A percentile compares a stretch with the other conserved stretches of the same genome.
Evolutionary conservation across 805 yeast species (phyloP).

Genomic region (Cephaloascus fragrans): DNA sequence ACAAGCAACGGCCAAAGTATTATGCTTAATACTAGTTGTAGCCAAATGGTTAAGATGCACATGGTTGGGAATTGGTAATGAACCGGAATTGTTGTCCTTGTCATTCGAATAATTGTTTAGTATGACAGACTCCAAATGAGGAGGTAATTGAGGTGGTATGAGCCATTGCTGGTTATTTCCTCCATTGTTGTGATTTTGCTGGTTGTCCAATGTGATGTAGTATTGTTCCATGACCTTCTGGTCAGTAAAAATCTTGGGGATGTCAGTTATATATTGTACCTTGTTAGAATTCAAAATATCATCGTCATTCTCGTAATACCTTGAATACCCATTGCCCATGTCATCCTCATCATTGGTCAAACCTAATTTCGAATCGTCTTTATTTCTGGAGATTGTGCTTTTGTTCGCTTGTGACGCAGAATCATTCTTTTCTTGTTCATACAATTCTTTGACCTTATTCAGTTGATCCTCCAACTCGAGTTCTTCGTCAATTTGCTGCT

Average conservation of each 20-base stretch:
- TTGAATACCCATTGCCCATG: slow-evolving; percentile 72
- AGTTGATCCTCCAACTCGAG: slow-evolving; percentile 16
- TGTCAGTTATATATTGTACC: slow-evolving; percentile 43
- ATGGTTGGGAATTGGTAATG: slow-evolving; percentile 88
- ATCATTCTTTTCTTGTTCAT: slow-evolving; percentile 5
- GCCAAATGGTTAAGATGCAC: slow-evolving; percentile 91
- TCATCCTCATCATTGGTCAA: slow-evolving; percentile 64
- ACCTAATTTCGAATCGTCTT: slow-evolving; percentile 54
- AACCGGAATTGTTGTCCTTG: slow-evolving; percentile 81
- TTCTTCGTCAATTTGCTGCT: slow-evolving; percentile 17
- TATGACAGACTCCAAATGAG: slow-evolving; percentile 90
- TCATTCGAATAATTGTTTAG: slow-evolving; percentile 63
- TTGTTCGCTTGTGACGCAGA: slow-evolving; percentile 6
- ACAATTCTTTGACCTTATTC: slow-evolving; percentile 11
- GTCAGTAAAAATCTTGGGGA: slow-evolving; percentile 78
- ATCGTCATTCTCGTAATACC: slow-evolving; percentile 65
- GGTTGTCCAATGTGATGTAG: slow-evolving; percentile 65
- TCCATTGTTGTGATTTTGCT: too few species aligned
- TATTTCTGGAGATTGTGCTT: slow-evolving; percentile 17
- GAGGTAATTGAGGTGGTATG: slow-evolving; percentile 95
- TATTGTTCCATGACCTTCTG: slow-evolving; percentile 85
- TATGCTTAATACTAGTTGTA: slow-evolving; percentile 91
- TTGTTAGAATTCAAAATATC: slow-evolving; percentile 17
- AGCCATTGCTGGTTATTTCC: slow-evolving; percentile 50
- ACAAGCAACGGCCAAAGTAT: slow-evolving; percentile 87